Percentiles rank a stretch among this genome's conserved stretches.
Evolutionary conservation across 1,284 basidiomycete genomes (phyloP).

Genomic region (Trichosporon asahii): DNA sequence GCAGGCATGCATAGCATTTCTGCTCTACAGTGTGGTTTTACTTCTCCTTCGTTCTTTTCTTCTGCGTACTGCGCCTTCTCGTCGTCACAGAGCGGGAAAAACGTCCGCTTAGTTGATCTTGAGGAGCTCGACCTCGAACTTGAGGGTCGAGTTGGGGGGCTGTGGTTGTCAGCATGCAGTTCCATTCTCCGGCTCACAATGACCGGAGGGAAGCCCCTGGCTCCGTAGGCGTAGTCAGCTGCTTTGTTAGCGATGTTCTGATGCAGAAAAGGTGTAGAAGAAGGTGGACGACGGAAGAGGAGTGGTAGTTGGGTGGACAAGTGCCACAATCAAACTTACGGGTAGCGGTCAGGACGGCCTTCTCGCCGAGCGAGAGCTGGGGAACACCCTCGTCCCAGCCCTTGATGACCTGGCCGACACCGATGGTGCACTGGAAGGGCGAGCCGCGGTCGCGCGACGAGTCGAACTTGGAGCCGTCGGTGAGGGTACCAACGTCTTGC

Average conservation of each 20-base stretch:
- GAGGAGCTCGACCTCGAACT: conserved; percentile 59
- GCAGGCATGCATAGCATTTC: not conserved
- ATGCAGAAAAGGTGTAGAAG: conserved; percentile 18
- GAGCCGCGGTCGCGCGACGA: conserved; percentile 53
- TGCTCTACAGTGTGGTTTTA: not conserved
- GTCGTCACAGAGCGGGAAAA: not conserved
- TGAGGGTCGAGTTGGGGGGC: conserved; percentile 55
- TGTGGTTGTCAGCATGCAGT: conserved; percentile 22
- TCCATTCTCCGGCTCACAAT: conserved; percentile 52
- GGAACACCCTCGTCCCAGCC: conserved; percentile 88
- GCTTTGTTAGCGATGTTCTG: conserved; percentile 3
- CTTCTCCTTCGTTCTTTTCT: not conserved
- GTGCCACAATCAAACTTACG: conserved; percentile 22
- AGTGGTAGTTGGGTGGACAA: not conserved
- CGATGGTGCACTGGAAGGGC: conserved; percentile 70
- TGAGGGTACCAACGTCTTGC: conserved; percentile 52
- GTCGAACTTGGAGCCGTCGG: conserved; percentile 53
- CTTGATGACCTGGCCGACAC: conserved; percentile 74
- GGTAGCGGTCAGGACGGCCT: conserved; percentile 62
- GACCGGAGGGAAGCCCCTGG: conserved; percentile 65
- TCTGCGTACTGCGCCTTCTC: not conserved
- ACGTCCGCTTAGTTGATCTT: conserved; percentile 50
- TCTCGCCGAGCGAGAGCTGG: conserved; percentile 71
- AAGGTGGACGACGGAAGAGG: conserved; percentile 4
- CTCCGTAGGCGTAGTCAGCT: conserved; percentile 42